phyloP scores from a whole-genome alignment of 2,329 filamentous ascomycete genomes.

The Nemania bipapillata region DNA sequence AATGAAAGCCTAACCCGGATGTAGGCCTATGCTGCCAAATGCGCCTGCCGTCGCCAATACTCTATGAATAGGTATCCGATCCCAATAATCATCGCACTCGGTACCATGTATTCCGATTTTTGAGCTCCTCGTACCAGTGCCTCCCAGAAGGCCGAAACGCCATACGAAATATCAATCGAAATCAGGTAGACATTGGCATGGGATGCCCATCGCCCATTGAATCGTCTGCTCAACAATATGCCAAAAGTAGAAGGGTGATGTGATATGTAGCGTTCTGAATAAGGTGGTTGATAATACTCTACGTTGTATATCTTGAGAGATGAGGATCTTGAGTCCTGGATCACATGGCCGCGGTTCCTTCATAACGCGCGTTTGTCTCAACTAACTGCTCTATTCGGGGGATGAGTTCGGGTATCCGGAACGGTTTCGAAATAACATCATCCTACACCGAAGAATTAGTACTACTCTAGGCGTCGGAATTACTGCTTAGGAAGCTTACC shows the following conservation, averaged over 20 bases:
- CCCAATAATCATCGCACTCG: constrained; percentile 21
- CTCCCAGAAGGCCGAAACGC: constrained; percentile 23
- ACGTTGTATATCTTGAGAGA: not conserved
- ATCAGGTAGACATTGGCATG: not conserved
- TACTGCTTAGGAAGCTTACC: constrained; percentile 58
- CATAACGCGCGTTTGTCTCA: constrained; percentile 26
- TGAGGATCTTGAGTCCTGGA: not conserved
- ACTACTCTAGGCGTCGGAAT: not conserved
- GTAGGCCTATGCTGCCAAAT: constrained; percentile 32
- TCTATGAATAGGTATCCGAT: constrained; percentile 29
- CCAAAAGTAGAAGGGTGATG: not conserved
- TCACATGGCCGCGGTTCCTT: constrained; percentile 14
- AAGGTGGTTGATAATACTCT: constrained; percentile 5
- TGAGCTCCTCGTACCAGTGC: constrained; percentile 28
- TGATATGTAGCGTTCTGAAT: not conserved
- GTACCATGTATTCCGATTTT: constrained; percentile 33
- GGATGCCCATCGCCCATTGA: constrained; percentile 14
- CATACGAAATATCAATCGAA: constrained; percentile 22
- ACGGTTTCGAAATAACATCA: constrained; percentile 82
- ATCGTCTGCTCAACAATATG: constrained; percentile 7
- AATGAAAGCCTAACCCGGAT: constrained; percentile 25
- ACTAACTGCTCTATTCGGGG: constrained; percentile 72
- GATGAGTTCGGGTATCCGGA: constrained; percentile 76
- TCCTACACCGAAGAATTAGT: constrained; percentile 60
- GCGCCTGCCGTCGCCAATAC: constrained; percentile 22